These are phyloP conservation scores for Bromus sterilis DNA, from an alignment of 176 grass and related monocot species.

Conservation along the genomic window DNA sequence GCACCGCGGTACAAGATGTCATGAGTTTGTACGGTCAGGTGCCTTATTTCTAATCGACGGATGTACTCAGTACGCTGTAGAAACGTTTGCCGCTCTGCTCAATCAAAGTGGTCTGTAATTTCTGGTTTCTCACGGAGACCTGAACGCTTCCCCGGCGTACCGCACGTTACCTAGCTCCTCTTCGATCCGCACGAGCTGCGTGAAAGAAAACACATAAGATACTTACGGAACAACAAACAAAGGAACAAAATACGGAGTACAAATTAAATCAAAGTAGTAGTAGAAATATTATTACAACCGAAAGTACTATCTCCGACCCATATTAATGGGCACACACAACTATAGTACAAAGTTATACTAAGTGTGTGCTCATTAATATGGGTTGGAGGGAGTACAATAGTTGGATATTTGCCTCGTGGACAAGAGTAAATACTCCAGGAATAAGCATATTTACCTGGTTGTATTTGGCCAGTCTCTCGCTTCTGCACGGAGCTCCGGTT, in stretches of 20 bases:
- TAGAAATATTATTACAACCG: not conserved
- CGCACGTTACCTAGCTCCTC: conserved; percentile 86
- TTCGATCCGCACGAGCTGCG: conserved; percentile 80
- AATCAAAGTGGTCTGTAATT: not conserved
- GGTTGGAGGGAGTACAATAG: too few species aligned
- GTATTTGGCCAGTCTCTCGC: conserved; percentile 88
- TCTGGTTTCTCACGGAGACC: conserved; percentile 45
- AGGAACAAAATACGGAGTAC: not conserved
- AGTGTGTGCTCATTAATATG: too few species aligned
- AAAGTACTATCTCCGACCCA: too few species aligned
- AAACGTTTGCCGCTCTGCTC: conserved; percentile 22
- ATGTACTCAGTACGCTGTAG: not conserved
- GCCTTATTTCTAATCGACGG: conserved; percentile 41
- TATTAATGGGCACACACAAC: too few species aligned
- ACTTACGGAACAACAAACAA: not conserved
- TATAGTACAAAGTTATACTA: too few species aligned
- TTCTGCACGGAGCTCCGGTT: conserved; percentile 89
- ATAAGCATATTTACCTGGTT: conserved; percentile 59
- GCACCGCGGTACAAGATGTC: not conserved
- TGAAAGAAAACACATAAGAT: not conserved
- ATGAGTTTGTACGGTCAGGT: not conserved
- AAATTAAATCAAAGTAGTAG: not conserved
- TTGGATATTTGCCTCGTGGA: not conserved
- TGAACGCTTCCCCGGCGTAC: conserved; percentile 80
- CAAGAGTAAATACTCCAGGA: not conserved